Base-by-base conservation (phyloP, 352 stramenopile species). In the Globisporangium yorkense region DNA sequence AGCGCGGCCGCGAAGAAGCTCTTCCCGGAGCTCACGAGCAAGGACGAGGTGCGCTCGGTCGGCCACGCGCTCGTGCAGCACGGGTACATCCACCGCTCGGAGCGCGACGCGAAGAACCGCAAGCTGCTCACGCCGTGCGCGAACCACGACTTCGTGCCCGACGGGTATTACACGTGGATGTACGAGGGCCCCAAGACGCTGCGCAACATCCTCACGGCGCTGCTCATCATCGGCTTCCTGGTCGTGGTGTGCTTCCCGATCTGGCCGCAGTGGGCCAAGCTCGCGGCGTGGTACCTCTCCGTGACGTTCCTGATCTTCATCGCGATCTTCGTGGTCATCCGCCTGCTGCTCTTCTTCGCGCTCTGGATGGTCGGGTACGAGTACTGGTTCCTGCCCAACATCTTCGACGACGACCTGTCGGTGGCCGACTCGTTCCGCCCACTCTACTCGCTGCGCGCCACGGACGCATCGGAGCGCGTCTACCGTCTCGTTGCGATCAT, bases 271-370 rank as follows among this genome's bases (percentile, higher is more conserved):
- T 98, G 98, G 76, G 81, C 98, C 54, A 99, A 99, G 84, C 89
- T 97, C 10, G 81, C 96, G 65, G 84, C 99, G 27, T 99, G 97
- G 97, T 99, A 99, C 76, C 76, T 98, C 66, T 98, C 95, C 0
- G 97, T 99, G 44, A 99, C 96, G 47, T 94, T 99, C 56, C 84
- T 99, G 46, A 97, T 99, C 72, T 98, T 99, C 70, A 98, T 99
- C 67, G 90, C 98, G 62, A 90, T 97, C 59, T 97, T 99, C 62
- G 86, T 98, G 59, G 93, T 97, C 33, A 78, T 98, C 27, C 90
- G 97, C 35, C 87, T 97, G 40, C 73, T 99, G 49, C 65, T 98
- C 52, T 99, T 99, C 74, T 95, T 99, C 51, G 84, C 96, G 68
- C 77, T 98, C 20, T 96, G 97, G 97, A 79, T 99, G 65, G 57